phyloP scores from a whole-genome alignment of 768 basidiomycete genomes.

The Agrocybe chaxingu region DNA sequence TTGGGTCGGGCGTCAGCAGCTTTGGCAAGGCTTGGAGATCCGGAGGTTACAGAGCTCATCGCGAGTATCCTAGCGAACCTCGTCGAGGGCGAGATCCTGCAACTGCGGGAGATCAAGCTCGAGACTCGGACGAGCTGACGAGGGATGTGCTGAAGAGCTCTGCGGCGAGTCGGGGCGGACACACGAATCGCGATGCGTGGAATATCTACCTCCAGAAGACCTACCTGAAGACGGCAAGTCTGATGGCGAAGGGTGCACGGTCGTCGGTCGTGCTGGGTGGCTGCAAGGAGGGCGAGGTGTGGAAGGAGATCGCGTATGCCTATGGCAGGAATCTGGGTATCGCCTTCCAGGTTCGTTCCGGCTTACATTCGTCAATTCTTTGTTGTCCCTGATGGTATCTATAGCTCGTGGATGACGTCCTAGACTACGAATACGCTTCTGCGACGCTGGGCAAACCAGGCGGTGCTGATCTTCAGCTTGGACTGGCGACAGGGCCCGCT shows the following conservation, averaged over 20 bases:
- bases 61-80: conserved; percentile 84
- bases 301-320: conserved; percentile 95
- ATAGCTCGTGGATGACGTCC: conserved; percentile 92
- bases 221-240: conserved; percentile 88
- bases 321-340: conserved; percentile 93
- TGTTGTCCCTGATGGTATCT: not conserved
- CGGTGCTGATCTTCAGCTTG: conserved; percentile 79
- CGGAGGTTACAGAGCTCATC: conserved; percentile 87
- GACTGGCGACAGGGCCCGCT: conserved; percentile 90
- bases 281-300: conserved; percentile 74
- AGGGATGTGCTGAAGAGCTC: conserved; percentile 1
- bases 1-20: conserved; percentile 83
- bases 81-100: conserved; percentile 92
- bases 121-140: conserved; percentile 19
- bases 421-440: conserved; percentile 86
- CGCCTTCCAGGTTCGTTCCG: conserved; percentile 79
- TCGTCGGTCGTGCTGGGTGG: conserved; percentile 90
- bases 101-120: conserved; percentile 58
- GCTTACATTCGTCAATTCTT: not conserved
- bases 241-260: conserved; percentile 90
- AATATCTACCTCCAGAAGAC: conserved; percentile 87
- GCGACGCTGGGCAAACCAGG: conserved; percentile 86
- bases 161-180: conserved; percentile 1
- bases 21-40: conserved; percentile 72
- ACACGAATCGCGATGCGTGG: conserved; percentile 50